These are phyloP conservation scores for Limnomonas spitsbergensis DNA, from an alignment of 139 green algal species.

Conservation along the genomic window DNA sequence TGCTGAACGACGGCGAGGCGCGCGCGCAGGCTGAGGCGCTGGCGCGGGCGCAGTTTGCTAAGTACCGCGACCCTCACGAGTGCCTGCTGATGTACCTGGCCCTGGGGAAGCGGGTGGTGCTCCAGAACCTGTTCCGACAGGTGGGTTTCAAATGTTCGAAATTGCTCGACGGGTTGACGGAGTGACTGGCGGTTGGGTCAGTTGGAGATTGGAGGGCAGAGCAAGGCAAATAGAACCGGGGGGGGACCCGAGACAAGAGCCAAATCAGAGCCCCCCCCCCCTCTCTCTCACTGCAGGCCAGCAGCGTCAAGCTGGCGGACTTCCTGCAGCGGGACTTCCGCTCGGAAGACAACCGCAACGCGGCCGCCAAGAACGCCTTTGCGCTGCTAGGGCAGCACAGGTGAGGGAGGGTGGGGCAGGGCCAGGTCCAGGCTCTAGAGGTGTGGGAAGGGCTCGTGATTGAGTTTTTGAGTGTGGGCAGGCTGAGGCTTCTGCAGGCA, in stretches of 20 bases:
- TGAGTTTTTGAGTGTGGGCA: no score
- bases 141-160: no score
- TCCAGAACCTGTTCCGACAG: constrained; percentile 71
- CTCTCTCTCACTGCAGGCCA: no score
- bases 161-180: no score
- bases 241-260: no score
- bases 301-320: constrained; percentile 68
- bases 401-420: constrained; percentile 36
- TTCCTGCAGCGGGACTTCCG: constrained; percentile 82
- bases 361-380: constrained; percentile 89
- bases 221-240: no score
- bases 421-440: no score
- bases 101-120: constrained; percentile 60
- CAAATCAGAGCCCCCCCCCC: no score
- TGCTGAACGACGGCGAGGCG: constrained; percentile 45
- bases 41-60: constrained; percentile 69
- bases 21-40: constrained; percentile 58
- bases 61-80: constrained; percentile 67
- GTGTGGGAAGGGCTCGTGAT: no score
- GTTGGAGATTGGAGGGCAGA: no score
- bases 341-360: constrained; percentile 28
- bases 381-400: constrained; percentile 84
- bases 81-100: constrained; percentile 79
- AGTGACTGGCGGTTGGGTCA: no score
- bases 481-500: no score